phyloP scores from a whole-genome alignment of 2,329 filamentous ascomycete species.

The Hortaea werneckii region DNA sequence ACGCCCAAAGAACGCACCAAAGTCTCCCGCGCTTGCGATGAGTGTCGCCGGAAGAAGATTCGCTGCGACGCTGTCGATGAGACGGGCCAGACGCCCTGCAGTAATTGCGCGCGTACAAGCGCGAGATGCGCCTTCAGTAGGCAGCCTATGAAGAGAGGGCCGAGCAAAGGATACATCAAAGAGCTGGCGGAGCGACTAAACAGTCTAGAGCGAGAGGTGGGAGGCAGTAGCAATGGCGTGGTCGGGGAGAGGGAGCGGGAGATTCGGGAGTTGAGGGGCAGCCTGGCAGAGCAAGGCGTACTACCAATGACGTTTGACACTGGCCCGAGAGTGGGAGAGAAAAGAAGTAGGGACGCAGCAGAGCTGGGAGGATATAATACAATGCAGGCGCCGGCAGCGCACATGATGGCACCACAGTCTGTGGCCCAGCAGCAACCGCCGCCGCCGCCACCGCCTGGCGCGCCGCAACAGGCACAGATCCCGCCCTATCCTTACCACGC shows the following conservation, averaged over 20 bases:
- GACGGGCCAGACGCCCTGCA: conserved; percentile 62
- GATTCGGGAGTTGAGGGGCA: conserved; percentile 22
- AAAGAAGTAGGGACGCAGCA: conserved; percentile 20
- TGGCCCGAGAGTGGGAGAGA: conserved; percentile 22
- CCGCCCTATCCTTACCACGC: conserved; percentile 6
- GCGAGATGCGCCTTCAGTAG: conserved; percentile 75
- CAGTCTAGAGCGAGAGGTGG: conserved; percentile 69
- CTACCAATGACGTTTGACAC: conserved; percentile 5
- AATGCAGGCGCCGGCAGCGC: conserved; percentile 5
- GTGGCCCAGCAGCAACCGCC: background rate
- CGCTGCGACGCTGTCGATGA: conserved; percentile 77
- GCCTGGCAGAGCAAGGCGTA: conserved; percentile 15
- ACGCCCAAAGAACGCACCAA: conserved; percentile 57
- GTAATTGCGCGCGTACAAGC: conserved; percentile 68
- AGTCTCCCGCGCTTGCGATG: conserved; percentile 79
- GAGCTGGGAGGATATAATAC: conserved; percentile 9
- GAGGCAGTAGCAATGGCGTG: conserved; percentile 8
- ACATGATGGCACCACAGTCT: conserved; percentile 2
- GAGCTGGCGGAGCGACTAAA: conserved; percentile 79
- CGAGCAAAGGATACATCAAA: conserved; percentile 91
- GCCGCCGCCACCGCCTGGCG: background rate
- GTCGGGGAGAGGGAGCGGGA: conserved; percentile 20
- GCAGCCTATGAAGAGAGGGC: conserved; percentile 67
- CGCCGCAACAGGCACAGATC: conserved; percentile 5
- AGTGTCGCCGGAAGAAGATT: conserved; percentile 79